Evolutionary conservation across 2,329 filamentous ascomycete species (phyloP).

Genomic region (Colletotrichum tabaci): DNA sequence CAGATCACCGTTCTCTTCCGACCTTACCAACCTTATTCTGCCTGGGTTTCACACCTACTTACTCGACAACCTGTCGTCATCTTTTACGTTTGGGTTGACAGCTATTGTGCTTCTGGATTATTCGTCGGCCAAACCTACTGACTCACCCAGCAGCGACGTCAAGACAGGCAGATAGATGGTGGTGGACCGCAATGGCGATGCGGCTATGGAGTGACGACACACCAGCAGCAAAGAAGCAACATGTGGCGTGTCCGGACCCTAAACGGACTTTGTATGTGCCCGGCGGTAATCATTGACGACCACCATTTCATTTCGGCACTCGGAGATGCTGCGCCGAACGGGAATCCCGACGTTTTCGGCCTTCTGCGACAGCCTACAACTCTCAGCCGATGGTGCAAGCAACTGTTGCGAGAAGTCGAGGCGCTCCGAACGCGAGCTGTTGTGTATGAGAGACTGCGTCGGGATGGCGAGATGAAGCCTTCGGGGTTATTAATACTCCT

Average conservation of each 20-base stretch:
- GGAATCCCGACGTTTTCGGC: background rate
- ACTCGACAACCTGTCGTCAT: conserved; percentile 1
- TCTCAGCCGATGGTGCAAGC: no score
- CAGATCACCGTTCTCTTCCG: background rate
- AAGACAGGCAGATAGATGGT: background rate
- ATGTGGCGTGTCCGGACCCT: background rate
- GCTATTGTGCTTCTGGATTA: background rate
- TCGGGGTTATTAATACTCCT: background rate
- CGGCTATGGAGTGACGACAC: background rate
- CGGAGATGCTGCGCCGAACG: conserved; percentile 3
- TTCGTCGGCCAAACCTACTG: background rate
- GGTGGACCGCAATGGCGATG: background rate
- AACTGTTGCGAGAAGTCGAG: background rate
- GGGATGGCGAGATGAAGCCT: background rate
- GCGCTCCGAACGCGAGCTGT: background rate
- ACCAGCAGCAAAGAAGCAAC: background rate
- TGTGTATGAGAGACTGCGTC: no score
- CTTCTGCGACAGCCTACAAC: background rate
- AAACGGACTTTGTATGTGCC: background rate
- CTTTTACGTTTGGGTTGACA: conserved; percentile 1
- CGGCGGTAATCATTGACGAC: background rate
- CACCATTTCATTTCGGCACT: background rate
- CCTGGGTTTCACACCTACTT: no score
- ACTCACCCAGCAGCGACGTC: background rate
- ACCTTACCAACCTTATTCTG: conserved; percentile 7